Evolutionary conservation across 805 yeast genomes (phyloP).

Genomic region (Zygoascus ofunaensis): DNA sequence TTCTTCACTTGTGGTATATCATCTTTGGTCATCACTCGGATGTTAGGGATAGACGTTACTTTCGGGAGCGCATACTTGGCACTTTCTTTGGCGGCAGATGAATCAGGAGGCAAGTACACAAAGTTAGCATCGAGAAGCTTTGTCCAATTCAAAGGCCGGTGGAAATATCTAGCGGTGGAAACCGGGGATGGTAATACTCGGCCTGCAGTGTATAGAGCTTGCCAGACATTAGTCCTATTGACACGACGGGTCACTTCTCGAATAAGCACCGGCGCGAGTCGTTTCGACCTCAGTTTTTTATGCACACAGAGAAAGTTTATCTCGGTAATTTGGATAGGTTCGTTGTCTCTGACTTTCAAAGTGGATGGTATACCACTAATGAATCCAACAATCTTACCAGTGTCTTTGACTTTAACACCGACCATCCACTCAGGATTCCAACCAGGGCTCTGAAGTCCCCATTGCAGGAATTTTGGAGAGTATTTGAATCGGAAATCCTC

Average conservation of each 20-base stretch:
- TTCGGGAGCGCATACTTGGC: constrained; percentile 50
- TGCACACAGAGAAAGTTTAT: constrained; percentile 92
- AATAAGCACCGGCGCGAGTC: constrained; percentile 89
- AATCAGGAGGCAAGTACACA: constrained; percentile 63
- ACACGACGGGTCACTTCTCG: constrained; percentile 92
- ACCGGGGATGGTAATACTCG: constrained; percentile 87
- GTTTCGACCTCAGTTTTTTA: constrained; percentile 84
- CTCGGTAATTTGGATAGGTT: constrained; percentile 49
- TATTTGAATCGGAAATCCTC: constrained; percentile 89
- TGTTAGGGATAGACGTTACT: constrained; percentile 41
- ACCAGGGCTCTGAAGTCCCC: constrained; percentile 95
- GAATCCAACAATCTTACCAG: constrained; percentile 78
- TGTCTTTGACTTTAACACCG: constrained; percentile 78
- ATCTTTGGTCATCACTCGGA: constrained; percentile 44
- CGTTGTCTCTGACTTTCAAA: constrained; percentile 48
- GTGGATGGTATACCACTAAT: constrained; percentile 82
- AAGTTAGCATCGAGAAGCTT: constrained; percentile 87
- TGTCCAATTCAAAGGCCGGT: constrained; percentile 89
- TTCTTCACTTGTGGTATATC: constrained; percentile 60
- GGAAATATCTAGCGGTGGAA: constrained; percentile 79
- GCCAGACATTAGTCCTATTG: constrained; percentile 80
- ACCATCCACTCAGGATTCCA: constrained; percentile 84
- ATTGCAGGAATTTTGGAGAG: constrained; percentile 68
- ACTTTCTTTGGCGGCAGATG: constrained; percentile 58
- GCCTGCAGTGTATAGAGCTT: constrained; percentile 92